Percentiles rank a stretch among this genome's conserved stretches.
Evolutionary conservation across 139 green algal genomes (phyloP).

Genomic region (Chlorella vulgaris): DNA sequence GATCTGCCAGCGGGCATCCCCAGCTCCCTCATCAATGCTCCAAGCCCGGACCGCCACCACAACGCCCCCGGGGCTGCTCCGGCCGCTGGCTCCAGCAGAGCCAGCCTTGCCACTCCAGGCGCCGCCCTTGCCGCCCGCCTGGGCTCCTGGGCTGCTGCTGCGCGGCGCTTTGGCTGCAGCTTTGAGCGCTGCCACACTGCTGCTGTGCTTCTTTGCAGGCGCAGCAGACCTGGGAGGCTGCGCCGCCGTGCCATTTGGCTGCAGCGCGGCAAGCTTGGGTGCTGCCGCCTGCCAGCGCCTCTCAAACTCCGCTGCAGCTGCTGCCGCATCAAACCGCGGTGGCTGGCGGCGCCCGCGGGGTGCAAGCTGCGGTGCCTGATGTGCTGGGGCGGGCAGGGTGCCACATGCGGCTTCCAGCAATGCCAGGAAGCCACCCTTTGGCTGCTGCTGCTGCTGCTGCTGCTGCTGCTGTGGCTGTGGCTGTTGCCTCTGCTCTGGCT

Average conservation of each 20-base stretch:
- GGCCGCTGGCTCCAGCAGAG: background rate
- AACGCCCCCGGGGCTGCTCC: conserved; percentile 1
- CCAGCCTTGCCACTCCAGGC: background rate
- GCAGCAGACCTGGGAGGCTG: background rate
- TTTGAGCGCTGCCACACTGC: background rate
- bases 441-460: background rate
- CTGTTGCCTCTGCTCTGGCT: background rate
- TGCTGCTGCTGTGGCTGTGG: background rate
- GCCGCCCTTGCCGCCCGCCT: background rate
- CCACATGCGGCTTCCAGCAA: background rate
- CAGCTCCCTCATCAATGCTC: background rate
- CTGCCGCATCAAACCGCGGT: background rate
- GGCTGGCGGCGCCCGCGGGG: background rate
- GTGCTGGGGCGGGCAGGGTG: background rate
- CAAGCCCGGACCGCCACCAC: conserved; percentile 27
- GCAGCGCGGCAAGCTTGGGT: background rate
- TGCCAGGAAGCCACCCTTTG: background rate
- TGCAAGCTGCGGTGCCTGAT: background rate
- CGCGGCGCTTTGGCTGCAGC: background rate
- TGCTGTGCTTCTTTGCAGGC: background rate
- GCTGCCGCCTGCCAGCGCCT: conserved; percentile 13
- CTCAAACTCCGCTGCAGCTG: conserved; percentile 8
- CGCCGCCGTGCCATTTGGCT: background rate
- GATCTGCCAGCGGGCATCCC: conserved; percentile 11
- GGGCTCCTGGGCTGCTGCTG: background rate